Conservation (phyloP, 140 eudicot genomes). For the Stevia rebaudiana region DNA sequence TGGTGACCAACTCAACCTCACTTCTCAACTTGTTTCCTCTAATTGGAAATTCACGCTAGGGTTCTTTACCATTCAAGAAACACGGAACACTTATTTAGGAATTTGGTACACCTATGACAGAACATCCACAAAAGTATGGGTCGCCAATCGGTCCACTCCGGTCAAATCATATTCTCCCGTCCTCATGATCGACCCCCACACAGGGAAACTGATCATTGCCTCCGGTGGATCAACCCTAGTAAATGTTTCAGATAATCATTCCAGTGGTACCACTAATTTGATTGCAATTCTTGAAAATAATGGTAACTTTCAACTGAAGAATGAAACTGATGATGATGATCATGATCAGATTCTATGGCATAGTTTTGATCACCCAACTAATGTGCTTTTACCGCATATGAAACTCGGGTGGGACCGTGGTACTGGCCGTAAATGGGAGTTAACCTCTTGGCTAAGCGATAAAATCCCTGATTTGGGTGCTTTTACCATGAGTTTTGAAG, state of each 20-base stretch:
- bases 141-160: neutral
- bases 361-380: slow-evolving; percentile 48
- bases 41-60: slow-evolving; percentile 17
- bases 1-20: slow-evolving; percentile 33
- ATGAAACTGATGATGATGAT: neutral
- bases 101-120: neutral
- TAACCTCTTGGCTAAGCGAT: slow-evolving; percentile 37
- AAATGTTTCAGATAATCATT: slow-evolving; percentile 13
- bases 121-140: neutral
- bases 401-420: slow-evolving; percentile 32
- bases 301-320: slow-evolving; percentile 35
- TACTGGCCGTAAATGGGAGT: slow-evolving; percentile 31
- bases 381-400: slow-evolving; percentile 48
- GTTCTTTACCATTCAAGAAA: slow-evolving; percentile 5
- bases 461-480: slow-evolving; percentile 30
- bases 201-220: slow-evolving; percentile 19
- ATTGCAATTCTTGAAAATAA: slow-evolving; percentile 27
- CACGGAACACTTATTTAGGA: slow-evolving; percentile 12
- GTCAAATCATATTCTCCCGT: neutral
- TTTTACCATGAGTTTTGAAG: slow-evolving; percentile 37
- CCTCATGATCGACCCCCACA: slow-evolving; percentile 13
- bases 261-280: neutral
- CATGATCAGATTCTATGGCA: slow-evolving; percentile 30
- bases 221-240: neutral
- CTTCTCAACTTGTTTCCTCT: slow-evolving; percentile 34